Evolutionary conservation across 148 eudicot genomes (phyloP).

Genomic region (Rhododendron williamsianum): DNA sequence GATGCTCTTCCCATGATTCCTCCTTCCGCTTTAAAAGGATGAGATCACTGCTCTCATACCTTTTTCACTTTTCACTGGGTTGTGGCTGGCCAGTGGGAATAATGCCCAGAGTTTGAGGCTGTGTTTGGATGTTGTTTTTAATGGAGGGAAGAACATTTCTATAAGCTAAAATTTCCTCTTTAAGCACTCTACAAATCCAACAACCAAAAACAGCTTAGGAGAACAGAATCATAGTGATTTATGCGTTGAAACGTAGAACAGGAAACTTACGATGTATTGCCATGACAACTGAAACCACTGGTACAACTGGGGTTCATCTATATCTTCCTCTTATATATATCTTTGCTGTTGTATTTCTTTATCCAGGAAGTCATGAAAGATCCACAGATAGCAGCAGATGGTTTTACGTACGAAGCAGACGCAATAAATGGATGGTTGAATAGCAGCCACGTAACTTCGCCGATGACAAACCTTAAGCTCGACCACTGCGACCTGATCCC

Average conservation of each 20-base stretch:
- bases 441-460: conserved; percentile 72
- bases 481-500: conserved; percentile 57
- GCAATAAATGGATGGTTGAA: conserved; percentile 81
- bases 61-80: neutral
- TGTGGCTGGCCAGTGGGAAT: neutral
- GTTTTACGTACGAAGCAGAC: conserved; percentile 81
- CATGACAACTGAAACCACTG: neutral
- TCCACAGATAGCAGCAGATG: conserved; percentile 85
- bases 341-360: neutral
- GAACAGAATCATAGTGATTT: neutral
- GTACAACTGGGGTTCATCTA: neutral
- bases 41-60: neutral
- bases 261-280: neutral
- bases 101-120: neutral
- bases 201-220: neutral
- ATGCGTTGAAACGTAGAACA: neutral
- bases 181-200: neutral
- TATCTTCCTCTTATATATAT: neutral
- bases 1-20: neutral
- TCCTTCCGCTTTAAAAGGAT: neutral
- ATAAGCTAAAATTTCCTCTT: neutral
- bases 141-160: neutral
- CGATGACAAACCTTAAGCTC: conserved; percentile 86
- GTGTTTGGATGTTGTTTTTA: neutral
- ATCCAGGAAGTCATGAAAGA: conserved; percentile 78